Evolutionary conservation across 345 rosid species (phyloP), one percentile per base, ranked within the genome.

Genomic region (Nasturtium officinale): DNA sequence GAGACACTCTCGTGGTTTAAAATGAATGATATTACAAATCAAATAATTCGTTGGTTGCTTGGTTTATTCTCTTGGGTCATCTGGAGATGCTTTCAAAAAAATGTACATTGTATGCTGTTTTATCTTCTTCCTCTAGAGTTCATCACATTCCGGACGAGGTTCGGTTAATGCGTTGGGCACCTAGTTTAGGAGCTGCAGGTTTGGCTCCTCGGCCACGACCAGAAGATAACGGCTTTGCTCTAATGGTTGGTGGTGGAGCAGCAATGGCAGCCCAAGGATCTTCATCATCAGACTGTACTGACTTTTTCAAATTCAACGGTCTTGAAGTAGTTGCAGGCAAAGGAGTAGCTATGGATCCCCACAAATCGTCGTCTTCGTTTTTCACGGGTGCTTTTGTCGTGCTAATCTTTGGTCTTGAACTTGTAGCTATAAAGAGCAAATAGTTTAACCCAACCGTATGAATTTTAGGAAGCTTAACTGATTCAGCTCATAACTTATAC

Each of bases 231-330:
- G 97, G 95, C 77, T 83, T 95, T 4, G 84, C 97, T 42, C 80
- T 83, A 15, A 94, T 91, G 46, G 94, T 84, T 12, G 99, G 99
- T 50, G 85, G 78, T 21, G 99, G 98, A 78, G 99, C 98, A 48
- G 99, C 99, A 45, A 91, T 90, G 46, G 98, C 85, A 35, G 97
- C 90, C 98, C 98, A 95, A 3, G 97, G 97, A 57, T 95, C 98
- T 59, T 90, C 89, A 46, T 88, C 92, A 25, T 87, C 87, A 46
- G 79, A 62, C 25, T 82, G 32, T 40, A 79, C 78, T 38, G 89
- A 66, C 55, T 67, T 72, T 77, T 85, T 95, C 42, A 79, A 78
- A 74, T 81, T 91, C 83, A 89, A 78, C 30, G 96, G 85, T 77
- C 81, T 89, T 25, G 91, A 88, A 29, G 82, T 20, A 7, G 88